Conservation (phyloP, 2,329 filamentous ascomycete genomes). For the Alternaria burnsii region DNA sequence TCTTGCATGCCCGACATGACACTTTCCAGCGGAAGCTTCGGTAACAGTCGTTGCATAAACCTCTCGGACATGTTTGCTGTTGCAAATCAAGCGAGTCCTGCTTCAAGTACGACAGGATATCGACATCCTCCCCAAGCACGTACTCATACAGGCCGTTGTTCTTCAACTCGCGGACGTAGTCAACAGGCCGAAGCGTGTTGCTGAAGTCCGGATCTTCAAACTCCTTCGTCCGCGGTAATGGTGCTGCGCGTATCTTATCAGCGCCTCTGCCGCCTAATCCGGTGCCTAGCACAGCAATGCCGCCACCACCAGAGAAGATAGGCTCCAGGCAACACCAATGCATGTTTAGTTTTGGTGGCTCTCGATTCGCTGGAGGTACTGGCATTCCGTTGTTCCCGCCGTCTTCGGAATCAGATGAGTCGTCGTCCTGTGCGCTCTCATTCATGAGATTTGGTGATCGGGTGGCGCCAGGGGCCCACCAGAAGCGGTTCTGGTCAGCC, state of each 20-base stretch:
- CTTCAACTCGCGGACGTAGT: conserved; percentile 52
- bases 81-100: conserved; percentile 55
- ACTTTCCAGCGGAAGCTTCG: conserved; percentile 67
- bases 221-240: conserved; percentile 62
- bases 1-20: conserved; percentile 66
- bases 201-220: conserved; percentile 66
- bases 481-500: conserved; percentile 54
- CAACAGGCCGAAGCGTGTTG: conserved; percentile 59
- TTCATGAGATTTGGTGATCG: conserved; percentile 67
- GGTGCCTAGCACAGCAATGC: conserved; percentile 64
- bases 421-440: conserved; percentile 54
- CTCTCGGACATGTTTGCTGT: conserved; percentile 61
- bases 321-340: conserved; percentile 69
- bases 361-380: conserved; percentile 41
- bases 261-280: conserved; percentile 59
- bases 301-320: conserved; percentile 67
- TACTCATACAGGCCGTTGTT: conserved; percentile 54
- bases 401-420: conserved; percentile 51
- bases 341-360: conserved; percentile 62
- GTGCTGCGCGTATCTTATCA: conserved; percentile 65
- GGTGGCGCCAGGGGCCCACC: conserved; percentile 67
- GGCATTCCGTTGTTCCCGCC: conserved; percentile 48
- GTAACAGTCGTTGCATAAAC: conserved; percentile 66
- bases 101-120: conserved; percentile 51
- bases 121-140: conserved; percentile 52